Conservation (phyloP, 805 yeast species). For the Maudiozyma bulderi region DNA sequence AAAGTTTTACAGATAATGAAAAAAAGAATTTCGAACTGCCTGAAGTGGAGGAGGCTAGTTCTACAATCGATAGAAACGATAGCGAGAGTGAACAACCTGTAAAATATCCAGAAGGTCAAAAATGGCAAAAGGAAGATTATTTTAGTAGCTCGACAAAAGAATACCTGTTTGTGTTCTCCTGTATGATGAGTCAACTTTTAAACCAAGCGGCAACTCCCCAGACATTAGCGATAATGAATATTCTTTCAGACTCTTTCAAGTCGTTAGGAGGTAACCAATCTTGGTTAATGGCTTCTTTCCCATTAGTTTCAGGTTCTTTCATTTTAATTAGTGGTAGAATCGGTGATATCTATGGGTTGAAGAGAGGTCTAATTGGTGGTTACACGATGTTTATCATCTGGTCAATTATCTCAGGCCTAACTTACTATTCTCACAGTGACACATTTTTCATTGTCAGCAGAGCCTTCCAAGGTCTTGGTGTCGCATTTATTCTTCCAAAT, state of each 20-base stretch:
- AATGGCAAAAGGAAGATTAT: constrained; percentile 16
- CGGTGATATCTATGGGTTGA: constrained; percentile 66
- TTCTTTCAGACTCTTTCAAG: constrained; percentile 27
- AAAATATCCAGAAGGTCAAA: neutral
- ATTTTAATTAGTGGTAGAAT: constrained; percentile 58
- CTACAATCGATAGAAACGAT: neutral
- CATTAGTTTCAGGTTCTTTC: constrained; percentile 64
- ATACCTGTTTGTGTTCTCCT: constrained; percentile 18
- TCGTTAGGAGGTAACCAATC: constrained; percentile 30
- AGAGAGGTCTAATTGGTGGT: constrained; percentile 43
- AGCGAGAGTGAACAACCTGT: neutral
- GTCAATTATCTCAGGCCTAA: constrained; percentile 51
- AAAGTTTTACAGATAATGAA: neutral
- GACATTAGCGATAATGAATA: constrained; percentile 30
- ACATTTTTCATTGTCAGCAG: constrained; percentile 44
- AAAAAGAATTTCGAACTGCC: neutral
- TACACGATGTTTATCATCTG: constrained; percentile 47
- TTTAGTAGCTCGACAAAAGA: constrained; percentile 18
- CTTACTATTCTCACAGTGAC: constrained; percentile 40
- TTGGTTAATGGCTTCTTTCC: constrained; percentile 68
- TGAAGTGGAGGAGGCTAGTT: neutral
- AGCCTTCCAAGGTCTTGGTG: constrained; percentile 55
- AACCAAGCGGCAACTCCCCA: constrained; percentile 36
- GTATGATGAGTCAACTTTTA: constrained; percentile 31
- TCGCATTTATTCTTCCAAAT: constrained; percentile 49